Conservation (phyloP, 1,284 basidiomycete genomes). For the Polyporus tsugae region DNA sequence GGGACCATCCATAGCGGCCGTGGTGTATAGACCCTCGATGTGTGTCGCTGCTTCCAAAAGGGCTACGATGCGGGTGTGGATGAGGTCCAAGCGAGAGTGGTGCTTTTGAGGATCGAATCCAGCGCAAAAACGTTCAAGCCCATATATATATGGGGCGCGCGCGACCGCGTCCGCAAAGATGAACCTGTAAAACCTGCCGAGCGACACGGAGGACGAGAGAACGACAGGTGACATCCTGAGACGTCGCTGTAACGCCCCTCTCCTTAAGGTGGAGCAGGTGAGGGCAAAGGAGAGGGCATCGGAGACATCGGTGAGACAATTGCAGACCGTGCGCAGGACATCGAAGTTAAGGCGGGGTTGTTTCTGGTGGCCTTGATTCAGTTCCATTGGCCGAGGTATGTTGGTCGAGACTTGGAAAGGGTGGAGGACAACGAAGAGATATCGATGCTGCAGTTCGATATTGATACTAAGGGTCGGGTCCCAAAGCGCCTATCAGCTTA, state of each 20-base stretch:
- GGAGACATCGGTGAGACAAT: slow-evolving; percentile 3
- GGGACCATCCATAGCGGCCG: not conserved
- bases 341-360: slow-evolving; percentile 4
- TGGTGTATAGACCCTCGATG: not conserved
- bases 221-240: not conserved
- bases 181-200: not conserved
- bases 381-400: not conserved
- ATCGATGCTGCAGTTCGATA: too few species aligned
- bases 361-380: too few species aligned
- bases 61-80: not conserved
- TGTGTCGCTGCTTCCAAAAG: not conserved
- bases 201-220: not conserved
- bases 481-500: too few species aligned
- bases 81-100: too few species aligned
- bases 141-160: not conserved
- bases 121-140: not conserved
- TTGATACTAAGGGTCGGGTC: too few species aligned
- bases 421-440: too few species aligned
- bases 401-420: too few species aligned
- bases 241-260: not conserved
- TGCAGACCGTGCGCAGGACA: not conserved
- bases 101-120: not conserved
- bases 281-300: not conserved
- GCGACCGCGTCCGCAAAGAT: not conserved
- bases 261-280: not conserved